A percentile compares a stretch with the other conserved stretches of the same genome.
phyloP scores from a whole-genome alignment of 1,139 yeast species.

The Kluyveromyces sp. region DNA sequence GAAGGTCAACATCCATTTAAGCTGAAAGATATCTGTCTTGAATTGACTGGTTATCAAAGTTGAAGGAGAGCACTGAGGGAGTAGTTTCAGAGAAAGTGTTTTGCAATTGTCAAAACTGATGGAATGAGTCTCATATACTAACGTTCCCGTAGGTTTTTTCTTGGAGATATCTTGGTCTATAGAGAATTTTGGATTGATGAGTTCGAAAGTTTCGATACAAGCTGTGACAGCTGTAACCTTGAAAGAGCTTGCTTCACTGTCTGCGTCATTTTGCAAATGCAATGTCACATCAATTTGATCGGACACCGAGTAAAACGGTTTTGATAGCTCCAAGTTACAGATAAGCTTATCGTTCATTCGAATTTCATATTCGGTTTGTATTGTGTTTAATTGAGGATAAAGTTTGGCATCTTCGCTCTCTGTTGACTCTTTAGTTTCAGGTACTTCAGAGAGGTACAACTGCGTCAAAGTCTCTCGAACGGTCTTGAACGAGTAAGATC shows the following conservation, averaged over 20 bases:
- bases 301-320: constrained; percentile 44
- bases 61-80: constrained; percentile 31
- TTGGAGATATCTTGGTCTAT: constrained; percentile 13
- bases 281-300: constrained; percentile 42
- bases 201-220: constrained; percentile 30
- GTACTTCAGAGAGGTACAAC: neutral
- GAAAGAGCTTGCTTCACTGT: constrained; percentile 3
- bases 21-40: constrained; percentile 33
- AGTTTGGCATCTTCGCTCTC: constrained; percentile 8
- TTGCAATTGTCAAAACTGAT: constrained; percentile 25
- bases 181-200: constrained; percentile 27
- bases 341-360: constrained; percentile 32
- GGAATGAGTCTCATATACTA: constrained; percentile 28
- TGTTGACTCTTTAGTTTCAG: neutral
- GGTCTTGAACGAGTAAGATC: constrained; percentile 1
- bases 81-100: constrained; percentile 26
- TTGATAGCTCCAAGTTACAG: constrained; percentile 32
- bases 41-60: constrained; percentile 33
- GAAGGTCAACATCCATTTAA: constrained; percentile 32
- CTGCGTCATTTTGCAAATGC: constrained; percentile 17
- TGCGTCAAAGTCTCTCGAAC: constrained; percentile 7
- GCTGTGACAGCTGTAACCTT: constrained; percentile 31
- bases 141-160: constrained; percentile 17
- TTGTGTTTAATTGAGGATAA: constrained; percentile 26
- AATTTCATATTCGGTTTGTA: constrained; percentile 33